Base-by-base conservation (phyloP, 176 grass and related monocot genomes). In the Ensete ventricosum region DNA sequence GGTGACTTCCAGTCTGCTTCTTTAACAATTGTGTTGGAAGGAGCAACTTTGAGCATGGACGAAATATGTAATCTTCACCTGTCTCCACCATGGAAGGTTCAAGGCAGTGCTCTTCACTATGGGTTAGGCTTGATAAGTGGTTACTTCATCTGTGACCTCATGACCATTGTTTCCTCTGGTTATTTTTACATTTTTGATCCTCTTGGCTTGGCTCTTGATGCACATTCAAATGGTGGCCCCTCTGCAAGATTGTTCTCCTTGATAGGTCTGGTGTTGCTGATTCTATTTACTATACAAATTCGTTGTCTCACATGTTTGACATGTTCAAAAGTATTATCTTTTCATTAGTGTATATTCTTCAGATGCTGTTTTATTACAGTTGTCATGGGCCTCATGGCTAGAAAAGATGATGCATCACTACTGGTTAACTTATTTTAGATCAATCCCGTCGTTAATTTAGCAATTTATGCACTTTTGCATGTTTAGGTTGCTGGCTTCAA, bases 111-210 rank as follows among this genome's bases (percentile, higher is more conserved):
- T 77, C 85, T 97, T 62, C 88, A 90, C 62, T 97, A 93, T 79
- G 93, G 93, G n/a, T 64, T 92, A 54, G 93, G 93, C 84, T 83
- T 97, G 86, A 72, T 97, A 78, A 93, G 90, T 77, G 76, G 93
- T 80, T 97, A 93, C 83, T 97, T 97, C 79, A 76, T 97, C 13
- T 90, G 83, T 11, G 93, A 97, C 86, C 64, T 89, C 69, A 83
- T 97, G 82, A 90, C 89, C 66, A 79, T 97, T 84, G 85, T 97
- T 84, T 97, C 93, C 77, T 83, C 82, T 74, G 90, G 87, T 60
- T 93, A 93, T 68, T 93, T 97, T 84, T 97, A 93, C 14, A 71
- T 93, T 69, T 97, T 97, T 73, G 90, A 97, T 87, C 93, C 90
- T 21, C 81, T 97, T 90, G 93, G 93, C 62, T 86, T 97, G 81